Conservation (phyloP, 129 eudicot genomes). For the Ambrosia trifida region DNA sequence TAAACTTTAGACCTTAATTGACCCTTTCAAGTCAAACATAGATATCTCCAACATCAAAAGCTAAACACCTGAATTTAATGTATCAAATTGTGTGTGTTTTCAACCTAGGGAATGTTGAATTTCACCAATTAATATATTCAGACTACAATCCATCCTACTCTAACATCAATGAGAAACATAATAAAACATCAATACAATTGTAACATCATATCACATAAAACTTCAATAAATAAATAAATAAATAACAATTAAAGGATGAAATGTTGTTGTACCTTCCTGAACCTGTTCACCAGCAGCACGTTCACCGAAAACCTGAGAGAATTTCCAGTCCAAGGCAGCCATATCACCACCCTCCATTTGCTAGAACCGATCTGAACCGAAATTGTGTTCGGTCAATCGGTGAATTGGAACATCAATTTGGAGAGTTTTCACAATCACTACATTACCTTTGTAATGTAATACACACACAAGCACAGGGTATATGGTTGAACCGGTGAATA, state of each 20-base stretch:
- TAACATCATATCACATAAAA: neutral
- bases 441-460: too few relatives aligned
- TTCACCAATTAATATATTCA: neutral
- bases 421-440: constrained; percentile 11
- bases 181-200: neutral
- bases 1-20: neutral
- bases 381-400: neutral
- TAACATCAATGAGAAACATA: neutral
- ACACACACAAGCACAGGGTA: neutral
- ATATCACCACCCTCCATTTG: constrained; percentile 35
- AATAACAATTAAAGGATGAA: neutral
- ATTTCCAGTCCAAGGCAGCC: constrained; percentile 40
- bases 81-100: neutral
- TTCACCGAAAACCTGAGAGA: constrained; percentile 56
- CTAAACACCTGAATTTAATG: neutral
- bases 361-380: constrained; percentile 18
- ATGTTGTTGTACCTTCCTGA: constrained; percentile 43
- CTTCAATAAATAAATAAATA: neutral
- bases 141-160: neutral
- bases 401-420: constrained; percentile 5
- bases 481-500: neutral
- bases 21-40: neutral
- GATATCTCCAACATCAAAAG: neutral
- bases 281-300: constrained; percentile 54
- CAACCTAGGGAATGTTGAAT: neutral